phyloP scores from a whole-genome alignment of 768 basidiomycete species.

The Boletus huronensis region DNA sequence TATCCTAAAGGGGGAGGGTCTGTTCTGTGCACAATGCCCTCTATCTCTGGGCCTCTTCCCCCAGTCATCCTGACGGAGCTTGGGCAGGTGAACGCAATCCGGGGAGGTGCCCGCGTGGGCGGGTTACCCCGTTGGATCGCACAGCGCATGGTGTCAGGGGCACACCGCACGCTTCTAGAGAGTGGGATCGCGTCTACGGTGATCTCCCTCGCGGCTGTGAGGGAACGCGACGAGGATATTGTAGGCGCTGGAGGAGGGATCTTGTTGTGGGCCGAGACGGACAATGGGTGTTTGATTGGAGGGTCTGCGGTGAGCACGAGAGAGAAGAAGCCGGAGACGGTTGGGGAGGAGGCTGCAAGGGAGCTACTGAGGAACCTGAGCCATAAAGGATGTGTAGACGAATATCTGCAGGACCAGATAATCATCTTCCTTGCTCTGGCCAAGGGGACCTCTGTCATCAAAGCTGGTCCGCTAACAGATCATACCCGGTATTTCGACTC shows the following conservation, averaged over 20 bases:
- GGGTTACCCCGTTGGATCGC: conserved; percentile 58
- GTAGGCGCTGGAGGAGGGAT: conserved; percentile 71
- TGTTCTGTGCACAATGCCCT: conserved; percentile 40
- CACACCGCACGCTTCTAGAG: conserved; percentile 39
- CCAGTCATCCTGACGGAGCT: conserved; percentile 52
- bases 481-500: conserved; percentile 56
- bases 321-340: conserved; percentile 39
- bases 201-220: conserved; percentile 40
- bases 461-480: conserved; percentile 53
- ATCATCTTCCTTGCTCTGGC: conserved; percentile 76
- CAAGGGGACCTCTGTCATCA: conserved; percentile 56
- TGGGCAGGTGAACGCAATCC: conserved; percentile 48
- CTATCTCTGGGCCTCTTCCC: conserved; percentile 39
- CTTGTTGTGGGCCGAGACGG: conserved; percentile 71
- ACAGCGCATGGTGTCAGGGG: conserved; percentile 54
- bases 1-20: conserved; percentile 72
- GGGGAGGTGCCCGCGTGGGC: conserved; percentile 63
- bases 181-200: conserved; percentile 27
- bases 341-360: conserved; percentile 60
- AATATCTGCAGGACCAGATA: conserved; percentile 69
- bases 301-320: conserved; percentile 65
- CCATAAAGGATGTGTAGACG: conserved; percentile 73
- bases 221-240: conserved; percentile 44
- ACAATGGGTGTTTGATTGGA: conserved; percentile 61
- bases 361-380: conserved; percentile 55